These are phyloP conservation scores for Rhizopogon rudus DNA, from an alignment of 768 basidiomycete species.

Conservation along the genomic window DNA sequence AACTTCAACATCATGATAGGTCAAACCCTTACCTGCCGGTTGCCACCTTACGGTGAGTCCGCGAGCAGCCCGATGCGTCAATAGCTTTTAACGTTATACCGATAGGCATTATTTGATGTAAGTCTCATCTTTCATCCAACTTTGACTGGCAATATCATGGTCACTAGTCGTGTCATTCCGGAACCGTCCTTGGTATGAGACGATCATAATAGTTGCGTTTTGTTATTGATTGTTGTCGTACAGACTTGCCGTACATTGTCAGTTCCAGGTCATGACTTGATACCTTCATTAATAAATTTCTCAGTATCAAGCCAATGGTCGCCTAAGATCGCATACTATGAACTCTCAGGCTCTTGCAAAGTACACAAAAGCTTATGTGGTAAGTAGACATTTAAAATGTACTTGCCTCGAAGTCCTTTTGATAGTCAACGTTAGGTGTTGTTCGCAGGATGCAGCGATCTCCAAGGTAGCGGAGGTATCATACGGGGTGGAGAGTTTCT, in stretches of 20 bases:
- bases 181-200: background rate
- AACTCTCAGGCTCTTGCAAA: background rate
- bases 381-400: background rate
- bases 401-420: background rate
- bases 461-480: background rate
- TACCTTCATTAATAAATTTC: background rate
- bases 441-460: background rate
- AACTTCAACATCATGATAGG: background rate
- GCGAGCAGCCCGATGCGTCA: background rate
- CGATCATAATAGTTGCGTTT: background rate
- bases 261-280: background rate
- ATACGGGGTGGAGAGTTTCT: background rate
- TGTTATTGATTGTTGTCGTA: background rate
- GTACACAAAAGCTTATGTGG: background rate
- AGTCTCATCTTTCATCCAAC: conserved; percentile 1
- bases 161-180: conserved; percentile 3
- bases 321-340: background rate
- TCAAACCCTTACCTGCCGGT: background rate
- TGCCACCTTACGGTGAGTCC: background rate
- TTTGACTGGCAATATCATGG: background rate
- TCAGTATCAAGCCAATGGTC: background rate
- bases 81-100: background rate
- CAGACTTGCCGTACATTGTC: conserved; percentile 24
- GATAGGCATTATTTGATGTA: conserved; percentile 6
- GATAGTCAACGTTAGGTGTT: background rate